Evolutionary conservation across 495 filamentous ascomycete genomes (phyloP).

Genomic region (Hyphodiscus hymeniophilus): DNA sequence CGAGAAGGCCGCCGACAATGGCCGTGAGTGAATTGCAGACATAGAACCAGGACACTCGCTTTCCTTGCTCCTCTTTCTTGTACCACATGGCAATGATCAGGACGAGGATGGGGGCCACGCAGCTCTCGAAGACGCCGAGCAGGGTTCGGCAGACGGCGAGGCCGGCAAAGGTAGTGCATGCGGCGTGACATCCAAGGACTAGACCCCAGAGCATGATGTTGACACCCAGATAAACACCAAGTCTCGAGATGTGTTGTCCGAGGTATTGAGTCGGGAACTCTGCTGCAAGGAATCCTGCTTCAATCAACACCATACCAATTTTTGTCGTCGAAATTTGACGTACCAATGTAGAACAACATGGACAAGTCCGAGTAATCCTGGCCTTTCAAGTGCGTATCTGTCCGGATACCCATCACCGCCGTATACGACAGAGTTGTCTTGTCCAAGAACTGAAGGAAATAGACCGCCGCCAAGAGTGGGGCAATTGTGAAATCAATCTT

Average conservation of each 20-base stretch:
- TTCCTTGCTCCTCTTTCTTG: slow-evolving; percentile 49
- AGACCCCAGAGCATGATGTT: slow-evolving; percentile 54
- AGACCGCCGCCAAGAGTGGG: slow-evolving; percentile 48
- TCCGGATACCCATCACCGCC: slow-evolving; percentile 43
- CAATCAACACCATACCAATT: slow-evolving; percentile 51
- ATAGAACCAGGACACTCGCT: slow-evolving; percentile 53
- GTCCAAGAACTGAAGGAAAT: slow-evolving; percentile 57
- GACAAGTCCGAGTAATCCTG: background rate
- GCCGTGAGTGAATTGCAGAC: slow-evolving; percentile 54
- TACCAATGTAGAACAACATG: slow-evolving; percentile 2
- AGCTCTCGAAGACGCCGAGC: slow-evolving; percentile 53
- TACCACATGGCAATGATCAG: slow-evolving; percentile 57
- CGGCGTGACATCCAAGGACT: slow-evolving; percentile 46
- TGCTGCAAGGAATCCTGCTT: slow-evolving; percentile 55
- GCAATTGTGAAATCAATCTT: slow-evolving; percentile 54
- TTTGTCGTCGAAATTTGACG: slow-evolving; percentile 35
- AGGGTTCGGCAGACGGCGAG: slow-evolving; percentile 52
- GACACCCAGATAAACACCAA: slow-evolving; percentile 50
- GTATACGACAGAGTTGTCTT: slow-evolving; percentile 57
- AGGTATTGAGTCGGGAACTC: slow-evolving; percentile 56
- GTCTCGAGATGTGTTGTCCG: slow-evolving; percentile 35
- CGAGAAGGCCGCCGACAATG: slow-evolving; percentile 15
- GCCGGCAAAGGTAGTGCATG: slow-evolving; percentile 31
- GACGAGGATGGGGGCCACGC: slow-evolving; percentile 54
- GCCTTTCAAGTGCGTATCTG: slow-evolving; percentile 7